A percentile compares a stretch with the other conserved stretches of the same genome.
Evolutionary conservation across 139 green algal species (phyloP).

Genomic region (Cymbomonas tetramitiformis): DNA sequence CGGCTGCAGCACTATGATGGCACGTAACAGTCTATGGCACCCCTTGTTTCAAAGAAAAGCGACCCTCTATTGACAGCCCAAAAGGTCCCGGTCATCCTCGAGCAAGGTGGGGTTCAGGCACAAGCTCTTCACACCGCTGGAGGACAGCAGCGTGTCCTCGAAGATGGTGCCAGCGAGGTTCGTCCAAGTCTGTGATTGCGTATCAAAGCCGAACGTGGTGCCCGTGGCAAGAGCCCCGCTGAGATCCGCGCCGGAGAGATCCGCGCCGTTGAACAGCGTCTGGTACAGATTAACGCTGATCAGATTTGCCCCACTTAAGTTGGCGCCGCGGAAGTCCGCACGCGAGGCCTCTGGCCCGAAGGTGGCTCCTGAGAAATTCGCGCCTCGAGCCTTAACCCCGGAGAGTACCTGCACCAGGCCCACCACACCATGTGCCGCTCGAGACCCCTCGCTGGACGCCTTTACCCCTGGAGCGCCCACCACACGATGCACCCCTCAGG

Average conservation of each 20-base stretch:
- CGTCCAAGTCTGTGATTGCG: background rate
- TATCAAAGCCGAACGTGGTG: background rate
- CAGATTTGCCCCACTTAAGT: background rate
- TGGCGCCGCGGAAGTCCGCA: conserved; percentile 8
- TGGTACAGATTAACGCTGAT: background rate
- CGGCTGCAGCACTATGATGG: too few relatives aligned
- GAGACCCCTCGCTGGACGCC: too few relatives aligned
- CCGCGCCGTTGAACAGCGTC: conserved; percentile 6
- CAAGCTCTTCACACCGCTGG: background rate
- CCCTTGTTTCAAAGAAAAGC: too few relatives aligned
- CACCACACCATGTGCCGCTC: too few relatives aligned
- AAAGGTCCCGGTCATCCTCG: too few relatives aligned
- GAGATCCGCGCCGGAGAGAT: background rate
- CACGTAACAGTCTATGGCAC: too few relatives aligned
- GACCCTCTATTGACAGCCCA: too few relatives aligned
- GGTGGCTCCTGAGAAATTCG: background rate
- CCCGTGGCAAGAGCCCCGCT: background rate
- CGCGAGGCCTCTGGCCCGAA: background rate
- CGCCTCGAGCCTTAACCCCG: background rate
- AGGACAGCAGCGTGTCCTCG: conserved; percentile 4
- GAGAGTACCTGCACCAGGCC: too few relatives aligned
- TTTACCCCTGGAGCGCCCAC: too few relatives aligned
- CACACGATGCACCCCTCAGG: too few relatives aligned
- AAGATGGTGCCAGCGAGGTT: conserved; percentile 12
- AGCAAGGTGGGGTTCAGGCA: conserved; percentile 6